Base-by-base conservation (phyloP, 2,329 filamentous ascomycete species). In the Penicillium sp. region DNA sequence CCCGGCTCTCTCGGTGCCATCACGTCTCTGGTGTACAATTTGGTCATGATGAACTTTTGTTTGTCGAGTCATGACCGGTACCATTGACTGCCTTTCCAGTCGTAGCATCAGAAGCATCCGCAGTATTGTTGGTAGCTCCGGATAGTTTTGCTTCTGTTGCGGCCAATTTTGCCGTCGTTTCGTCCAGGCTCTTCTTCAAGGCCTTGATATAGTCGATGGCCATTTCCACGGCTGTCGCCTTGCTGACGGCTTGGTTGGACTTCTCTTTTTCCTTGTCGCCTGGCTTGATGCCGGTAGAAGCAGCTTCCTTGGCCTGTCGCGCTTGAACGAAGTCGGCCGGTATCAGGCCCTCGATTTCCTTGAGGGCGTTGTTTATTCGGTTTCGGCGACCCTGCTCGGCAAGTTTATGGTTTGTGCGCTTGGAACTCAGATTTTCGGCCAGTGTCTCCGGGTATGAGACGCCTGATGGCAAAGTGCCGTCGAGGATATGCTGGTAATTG, bases 391-490 rank as follows among this genome's bases (percentile, higher is more conserved):
- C 93, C 72, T 98, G 93, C 70, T 98, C 93, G 14, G 93, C 93
- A 56, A 98, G 88, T 70, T 98, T 98, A 73, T 98, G 93, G 35
- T 89, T 95, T 1, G 93, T 97, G 43, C 91, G 85, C 73, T 98
- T 98, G 3, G 89, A 95, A 0, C 90, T 96, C 22, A 98, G 74
- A 55, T 95, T 95, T 18, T 90, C 94, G 6, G 90, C 95, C 34
- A 98, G 77, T 42, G 90, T 87, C 57, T 87, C 89, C 0, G 91
- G 90, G 58, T 96, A 97, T 1, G 86, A 86, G 10, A 96, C 86
- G 10, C 91, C 91, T 0, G 90, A 90, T 0, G 96, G 82, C 46
- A 85, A 84, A 41, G 89, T 97, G 40, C 93, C 93, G 66, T 97
- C 93, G 9, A 98, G 73, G 29, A 98, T 93, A 60, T 96, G 95